Percentiles rank a stretch among this genome's conserved stretches.
Conservation (phyloP, 805 yeast genomes). For the Yamadazyma olivae region DNA sequence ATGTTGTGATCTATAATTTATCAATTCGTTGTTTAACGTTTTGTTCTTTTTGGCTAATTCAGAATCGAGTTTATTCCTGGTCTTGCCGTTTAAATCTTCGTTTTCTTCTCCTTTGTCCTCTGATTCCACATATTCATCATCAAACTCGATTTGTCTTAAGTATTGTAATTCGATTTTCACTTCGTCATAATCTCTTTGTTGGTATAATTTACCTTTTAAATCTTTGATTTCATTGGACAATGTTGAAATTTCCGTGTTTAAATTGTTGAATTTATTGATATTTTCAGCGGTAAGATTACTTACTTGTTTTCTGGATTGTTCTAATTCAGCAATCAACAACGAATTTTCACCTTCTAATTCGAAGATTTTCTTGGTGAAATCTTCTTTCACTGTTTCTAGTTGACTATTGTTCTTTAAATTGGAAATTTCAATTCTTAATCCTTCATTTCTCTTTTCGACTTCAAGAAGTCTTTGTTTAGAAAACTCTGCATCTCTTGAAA, state of each 20-base stretch:
- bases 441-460: slow-evolving; percentile 75
- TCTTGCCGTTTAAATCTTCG: slow-evolving; percentile 24
- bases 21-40: slow-evolving; percentile 66
- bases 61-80: slow-evolving; percentile 43
- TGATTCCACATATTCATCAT: slow-evolving; percentile 41
- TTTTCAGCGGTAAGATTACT: slow-evolving; percentile 19
- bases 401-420: slow-evolving; percentile 48
- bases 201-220: slow-evolving; percentile 47
- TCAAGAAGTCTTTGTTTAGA: slow-evolving; percentile 65
- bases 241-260: slow-evolving; percentile 45
- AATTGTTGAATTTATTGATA: slow-evolving; percentile 31
- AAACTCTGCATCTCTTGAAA: slow-evolving; percentile 72
- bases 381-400: slow-evolving; percentile 36
- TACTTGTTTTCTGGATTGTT: slow-evolving; percentile 40
- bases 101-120: slow-evolving; percentile 44
- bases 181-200: slow-evolving; percentile 73
- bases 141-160: slow-evolving; percentile 73
- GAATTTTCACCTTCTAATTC: slow-evolving; percentile 72
- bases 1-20: slow-evolving; percentile 59
- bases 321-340: slow-evolving; percentile 54
- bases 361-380: slow-evolving; percentile 43
- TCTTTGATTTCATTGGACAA: slow-evolving; percentile 48
- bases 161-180: slow-evolving; percentile 72
- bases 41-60: slow-evolving; percentile 69
- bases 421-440: slow-evolving; percentile 63